These are phyloP conservation scores for Immersiella caudata DNA, from an alignment of 495 filamentous ascomycete genomes.

Conservation along the genomic window DNA sequence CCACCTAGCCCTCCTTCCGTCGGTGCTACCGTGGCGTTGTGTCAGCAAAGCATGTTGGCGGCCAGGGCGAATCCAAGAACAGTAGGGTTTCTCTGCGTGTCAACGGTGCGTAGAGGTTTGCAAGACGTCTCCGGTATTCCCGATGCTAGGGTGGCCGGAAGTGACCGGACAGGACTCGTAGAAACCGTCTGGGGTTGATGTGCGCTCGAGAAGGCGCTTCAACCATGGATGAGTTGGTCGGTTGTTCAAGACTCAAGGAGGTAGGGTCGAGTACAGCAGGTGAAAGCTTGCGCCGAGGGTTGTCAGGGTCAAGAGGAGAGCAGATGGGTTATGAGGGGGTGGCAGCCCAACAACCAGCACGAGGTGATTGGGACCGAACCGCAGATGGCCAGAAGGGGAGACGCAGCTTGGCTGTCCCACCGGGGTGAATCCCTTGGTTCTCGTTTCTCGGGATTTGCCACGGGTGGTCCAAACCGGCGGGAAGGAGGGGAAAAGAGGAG, in stretches of 20 bases:
- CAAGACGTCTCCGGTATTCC: neutral
- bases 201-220: neutral
- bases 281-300: neutral
- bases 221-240: neutral
- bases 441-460: conserved; percentile 22
- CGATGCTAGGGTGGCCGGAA: neutral
- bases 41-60: conserved; percentile 27
- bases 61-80: neutral
- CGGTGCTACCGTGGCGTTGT: conserved; percentile 2
- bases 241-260: neutral
- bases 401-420: conserved; percentile 17
- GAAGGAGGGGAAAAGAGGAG: conserved; percentile 18
- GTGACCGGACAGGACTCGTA: neutral
- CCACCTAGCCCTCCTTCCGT: conserved; percentile 6
- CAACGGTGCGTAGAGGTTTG: neutral
- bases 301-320: neutral
- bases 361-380: neutral
- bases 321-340: neutral
- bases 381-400: neutral
- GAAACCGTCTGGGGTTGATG: neutral
- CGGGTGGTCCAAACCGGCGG: conserved; percentile 28
- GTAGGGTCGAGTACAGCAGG: neutral
- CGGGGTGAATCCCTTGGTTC: conserved; percentile 12
- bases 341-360: neutral
- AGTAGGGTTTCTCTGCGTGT: neutral